These are phyloP conservation scores for Alternaria tenuissima DNA, from an alignment of 2,329 filamentous ascomycete genomes.

Conservation along the genomic window DNA sequence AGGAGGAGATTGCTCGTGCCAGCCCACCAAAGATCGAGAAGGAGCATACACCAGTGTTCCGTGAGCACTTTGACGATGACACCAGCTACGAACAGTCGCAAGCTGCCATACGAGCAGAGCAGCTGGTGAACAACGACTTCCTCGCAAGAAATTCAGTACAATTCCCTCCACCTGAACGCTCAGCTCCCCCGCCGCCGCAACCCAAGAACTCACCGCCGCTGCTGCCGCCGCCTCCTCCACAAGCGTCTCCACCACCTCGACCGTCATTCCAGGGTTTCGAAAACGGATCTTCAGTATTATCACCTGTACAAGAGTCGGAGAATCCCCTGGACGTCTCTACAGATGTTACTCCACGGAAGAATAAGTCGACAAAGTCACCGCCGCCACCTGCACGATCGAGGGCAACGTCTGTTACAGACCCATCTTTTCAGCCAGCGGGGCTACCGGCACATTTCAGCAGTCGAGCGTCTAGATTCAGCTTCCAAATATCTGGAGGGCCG, in stretches of 20 bases:
- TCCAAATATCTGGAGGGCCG: conserved; percentile 77
- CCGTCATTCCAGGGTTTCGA: conserved; percentile 31
- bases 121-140: conserved; percentile 59
- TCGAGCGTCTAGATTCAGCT: conserved; percentile 81
- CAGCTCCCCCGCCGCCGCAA: conserved; percentile 25
- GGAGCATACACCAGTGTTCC: conserved; percentile 66
- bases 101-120: conserved; percentile 57
- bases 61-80: conserved; percentile 67
- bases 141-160: conserved; percentile 54
- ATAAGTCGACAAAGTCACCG: conserved; percentile 48
- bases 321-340: conserved; percentile 34
- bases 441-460: conserved; percentile 61
- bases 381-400: conserved; percentile 47
- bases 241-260: conserved; percentile 19
- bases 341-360: conserved; percentile 41
- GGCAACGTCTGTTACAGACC: conserved; percentile 49
- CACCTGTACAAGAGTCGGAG: conserved; percentile 46
- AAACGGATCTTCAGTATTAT: conserved; percentile 38
- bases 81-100: conserved; percentile 51
- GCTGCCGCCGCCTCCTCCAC: conserved; percentile 14
- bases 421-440: conserved; percentile 46
- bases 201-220: conserved; percentile 26
- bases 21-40: conserved; percentile 50
- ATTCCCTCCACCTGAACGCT: conserved; percentile 34
- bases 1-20: conserved; percentile 32